These are phyloP conservation scores for Chromosphaera perkinsii DNA, from an alignment of 208 protist genomes.

Conservation along the genomic window DNA sequence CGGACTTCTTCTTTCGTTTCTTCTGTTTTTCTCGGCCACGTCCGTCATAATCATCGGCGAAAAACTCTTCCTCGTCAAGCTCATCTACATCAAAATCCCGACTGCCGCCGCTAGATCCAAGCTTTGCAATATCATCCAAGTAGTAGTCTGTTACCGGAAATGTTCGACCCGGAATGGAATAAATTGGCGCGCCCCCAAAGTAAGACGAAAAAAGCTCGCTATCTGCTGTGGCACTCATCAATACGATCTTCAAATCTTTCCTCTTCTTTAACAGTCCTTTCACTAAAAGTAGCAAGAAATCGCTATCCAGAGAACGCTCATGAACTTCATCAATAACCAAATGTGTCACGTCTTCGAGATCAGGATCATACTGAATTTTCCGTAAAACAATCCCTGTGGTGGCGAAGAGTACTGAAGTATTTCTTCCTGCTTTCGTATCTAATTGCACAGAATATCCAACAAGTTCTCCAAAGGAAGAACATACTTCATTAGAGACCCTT, in stretches of 20 bases:
- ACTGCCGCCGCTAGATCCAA: no score
- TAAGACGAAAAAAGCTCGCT: conserved; percentile 35
- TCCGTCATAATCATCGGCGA: no score
- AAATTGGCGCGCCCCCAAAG: conserved; percentile 11
- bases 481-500: conserved; percentile 62
- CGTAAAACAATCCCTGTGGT: conserved; percentile 51
- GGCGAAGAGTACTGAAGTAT: neutral
- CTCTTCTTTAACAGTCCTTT: neutral
- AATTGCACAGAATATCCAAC: neutral
- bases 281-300: conserved; percentile 7
- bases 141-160: conserved; percentile 28
- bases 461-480: conserved; percentile 77
- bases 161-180: conserved; percentile 24
- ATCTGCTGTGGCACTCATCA: conserved; percentile 53
- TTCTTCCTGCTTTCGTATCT: neutral
- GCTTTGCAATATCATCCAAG: neutral
- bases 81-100: no score
- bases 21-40: no score
- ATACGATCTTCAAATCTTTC: conserved; percentile 37
- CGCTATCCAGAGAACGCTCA: conserved; percentile 37
- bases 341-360: conserved; percentile 37
- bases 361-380: conserved; percentile 10
- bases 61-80: no score
- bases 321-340: conserved; percentile 58
- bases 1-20: no score